These are phyloP conservation scores for Naganishia onofrii DNA, from an alignment of 768 basidiomycete genomes.

Conservation along the genomic window DNA sequence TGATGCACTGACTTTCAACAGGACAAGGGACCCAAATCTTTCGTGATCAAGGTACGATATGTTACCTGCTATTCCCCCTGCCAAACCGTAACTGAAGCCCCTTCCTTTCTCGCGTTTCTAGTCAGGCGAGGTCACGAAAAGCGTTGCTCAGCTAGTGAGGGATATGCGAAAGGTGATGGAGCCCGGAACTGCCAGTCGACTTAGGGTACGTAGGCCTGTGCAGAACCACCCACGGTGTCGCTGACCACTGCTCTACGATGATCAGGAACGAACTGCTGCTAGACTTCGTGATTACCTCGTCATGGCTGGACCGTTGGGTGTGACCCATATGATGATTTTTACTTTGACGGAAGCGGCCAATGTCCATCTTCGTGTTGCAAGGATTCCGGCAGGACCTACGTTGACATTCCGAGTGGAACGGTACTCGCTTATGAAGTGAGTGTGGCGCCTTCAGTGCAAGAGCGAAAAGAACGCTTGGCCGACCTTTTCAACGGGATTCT, in stretches of 20 bases:
- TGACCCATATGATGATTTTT: slow-evolving; percentile 89
- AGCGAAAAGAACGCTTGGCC: background rate
- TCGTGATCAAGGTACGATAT: slow-evolving; percentile 71
- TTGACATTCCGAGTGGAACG: slow-evolving; percentile 88
- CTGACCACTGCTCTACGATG: slow-evolving; percentile 18
- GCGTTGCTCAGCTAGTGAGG: slow-evolving; percentile 80
- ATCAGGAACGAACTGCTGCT: slow-evolving; percentile 89
- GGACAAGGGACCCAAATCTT: slow-evolving; percentile 70
- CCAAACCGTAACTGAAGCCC: background rate
- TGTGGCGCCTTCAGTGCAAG: slow-evolving; percentile 5
- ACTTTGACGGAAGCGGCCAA: slow-evolving; percentile 72
- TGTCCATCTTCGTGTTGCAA: slow-evolving; percentile 69
- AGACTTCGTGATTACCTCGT: slow-evolving; percentile 74
- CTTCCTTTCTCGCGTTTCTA: slow-evolving; percentile 9
- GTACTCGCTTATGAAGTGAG: slow-evolving; percentile 77
- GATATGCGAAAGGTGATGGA: slow-evolving; percentile 96
- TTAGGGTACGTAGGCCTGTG: slow-evolving; percentile 61
- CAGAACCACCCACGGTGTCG: background rate
- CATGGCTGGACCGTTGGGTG: slow-evolving; percentile 82
- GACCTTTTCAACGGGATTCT: background rate
- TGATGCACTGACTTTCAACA: slow-evolving; percentile 22
- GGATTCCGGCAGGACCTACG: slow-evolving; percentile 85
- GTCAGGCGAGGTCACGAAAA: slow-evolving; percentile 86
- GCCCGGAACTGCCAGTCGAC: slow-evolving; percentile 88
- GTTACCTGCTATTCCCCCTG: too few species aligned